Evolutionary conservation across 257 asterid species (phyloP), one percentile per base, ranked within the genome.

Genomic region (Hygrophila difformis): DNA sequence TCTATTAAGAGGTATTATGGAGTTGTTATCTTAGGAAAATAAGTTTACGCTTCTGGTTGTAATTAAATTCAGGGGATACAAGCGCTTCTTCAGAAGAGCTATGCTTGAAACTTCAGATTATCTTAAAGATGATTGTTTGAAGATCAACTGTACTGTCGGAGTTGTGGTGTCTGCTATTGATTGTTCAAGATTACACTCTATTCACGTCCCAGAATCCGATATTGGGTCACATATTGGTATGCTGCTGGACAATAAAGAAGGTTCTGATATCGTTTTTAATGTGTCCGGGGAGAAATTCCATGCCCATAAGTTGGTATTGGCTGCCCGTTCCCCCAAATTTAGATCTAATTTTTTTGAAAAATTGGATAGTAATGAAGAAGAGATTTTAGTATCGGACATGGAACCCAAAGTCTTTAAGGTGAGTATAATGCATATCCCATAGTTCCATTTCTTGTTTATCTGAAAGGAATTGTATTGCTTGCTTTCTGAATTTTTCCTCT

Each of bases 81-180:
- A 89, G 65, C 82, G 97, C 9, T 88, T 88, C 63, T 89, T 75
- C 63, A 68, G 96, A 66, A 73, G 98, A 66, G 80, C 78, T 38
- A 49, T 82, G 82, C 91, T 88, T 39, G 97, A 88, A 70, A 51
- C 64, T 38, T 88, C 97, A 18, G 97, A 88, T 70, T 88, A 74
- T 78, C 93, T 88, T 8, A 88, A 88, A 79, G 93, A 88, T 67
- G 97, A 88, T 67, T 84, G 97, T 75, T 66, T 89, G 92, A 85
- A 79, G 77, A 89, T 89, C 72, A 89, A 85, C 66, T 89, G 98
- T 56, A 89, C 98, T 47, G 98, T 89, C 50, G 98, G 98, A 56
- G 98, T 89, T 46, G 98, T 89, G 53, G 93, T 81, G 23, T 89
- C 98, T 60, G 93, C 83, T 24, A 74, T 74, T 39, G 96, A 85